Percentiles rank a stretch among this genome's conserved stretches.
phyloP scores from a whole-genome alignment of 2,329 filamentous ascomycete species.

The Fusarium multiceps region DNA sequence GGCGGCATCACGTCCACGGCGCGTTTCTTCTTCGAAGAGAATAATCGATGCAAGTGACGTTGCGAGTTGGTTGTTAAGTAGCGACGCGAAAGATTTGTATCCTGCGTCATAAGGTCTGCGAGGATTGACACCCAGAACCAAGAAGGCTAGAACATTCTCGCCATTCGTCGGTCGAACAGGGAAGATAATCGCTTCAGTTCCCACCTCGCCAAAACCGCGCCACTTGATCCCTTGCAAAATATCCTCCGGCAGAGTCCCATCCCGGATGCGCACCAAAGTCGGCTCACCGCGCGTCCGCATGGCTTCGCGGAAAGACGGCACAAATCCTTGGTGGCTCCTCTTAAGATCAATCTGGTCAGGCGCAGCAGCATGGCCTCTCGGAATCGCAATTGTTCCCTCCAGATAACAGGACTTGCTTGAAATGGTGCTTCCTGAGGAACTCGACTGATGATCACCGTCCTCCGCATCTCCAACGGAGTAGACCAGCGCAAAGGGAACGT shows the following conservation, averaged over 20 bases:
- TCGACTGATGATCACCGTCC: conserved; percentile 51
- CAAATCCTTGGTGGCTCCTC: conserved; percentile 50
- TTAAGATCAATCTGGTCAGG: conserved; percentile 52
- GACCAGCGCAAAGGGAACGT: conserved; percentile 55
- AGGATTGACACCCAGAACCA: conserved; percentile 76
- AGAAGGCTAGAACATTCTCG: conserved; percentile 72
- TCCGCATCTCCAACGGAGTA: conserved; percentile 55
- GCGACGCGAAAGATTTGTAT: conserved; percentile 68
- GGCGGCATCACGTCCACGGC: conserved; percentile 55
- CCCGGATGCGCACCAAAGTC: conserved; percentile 51
- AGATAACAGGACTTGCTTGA: conserved; percentile 52
- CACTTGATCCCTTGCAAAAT: conserved; percentile 68
- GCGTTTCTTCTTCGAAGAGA: conserved; percentile 72
- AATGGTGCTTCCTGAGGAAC: conserved; percentile 51
- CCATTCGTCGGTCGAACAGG: conserved; percentile 73
- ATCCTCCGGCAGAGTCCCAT: conserved; percentile 66
- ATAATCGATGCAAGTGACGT: conserved; percentile 73
- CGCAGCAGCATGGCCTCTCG: conserved; percentile 49
- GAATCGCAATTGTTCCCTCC: conserved; percentile 51
- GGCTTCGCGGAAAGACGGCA: conserved; percentile 53
- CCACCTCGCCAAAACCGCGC: conserved; percentile 71
- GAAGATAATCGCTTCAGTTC: conserved; percentile 71
- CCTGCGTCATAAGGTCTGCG: conserved; percentile 75
- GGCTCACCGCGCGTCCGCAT: conserved; percentile 51
- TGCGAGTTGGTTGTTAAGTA: conserved; percentile 61